Conservation (phyloP, 768 basidiomycete species). For the Coprinellus micaceus region DNA sequence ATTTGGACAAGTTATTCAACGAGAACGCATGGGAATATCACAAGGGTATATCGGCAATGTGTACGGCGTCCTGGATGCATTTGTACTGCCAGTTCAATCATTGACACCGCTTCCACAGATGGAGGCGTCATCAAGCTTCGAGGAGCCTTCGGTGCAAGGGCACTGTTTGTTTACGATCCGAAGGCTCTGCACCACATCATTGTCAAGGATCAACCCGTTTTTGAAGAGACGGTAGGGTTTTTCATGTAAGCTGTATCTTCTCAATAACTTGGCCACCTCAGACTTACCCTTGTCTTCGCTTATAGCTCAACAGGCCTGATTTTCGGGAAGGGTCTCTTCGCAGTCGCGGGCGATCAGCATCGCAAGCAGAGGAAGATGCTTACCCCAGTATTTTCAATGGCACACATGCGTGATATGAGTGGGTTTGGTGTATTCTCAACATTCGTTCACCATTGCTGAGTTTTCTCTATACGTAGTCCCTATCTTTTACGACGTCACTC, state of each 20-base stretch:
- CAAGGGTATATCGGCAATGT: conserved; percentile 27
- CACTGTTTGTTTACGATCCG: conserved; percentile 43
- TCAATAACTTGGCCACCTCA: too few species aligned
- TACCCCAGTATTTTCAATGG: conserved; percentile 32
- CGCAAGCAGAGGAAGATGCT: conserved; percentile 35
- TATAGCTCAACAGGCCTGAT: conserved; percentile 17
- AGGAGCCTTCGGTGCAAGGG: too few species aligned
- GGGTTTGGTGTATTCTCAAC: background rate
- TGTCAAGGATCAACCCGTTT: conserved; percentile 45
- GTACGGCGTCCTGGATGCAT: conserved; percentile 21
- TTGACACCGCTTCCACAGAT: too few species aligned
- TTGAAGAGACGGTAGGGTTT: too few species aligned
- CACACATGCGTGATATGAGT: conserved; percentile 26
- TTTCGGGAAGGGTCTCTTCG: conserved; percentile 19
- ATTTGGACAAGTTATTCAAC: conserved; percentile 31
- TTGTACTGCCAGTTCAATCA: too few species aligned
- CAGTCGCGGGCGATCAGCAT: conserved; percentile 35
- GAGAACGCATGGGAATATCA: conserved; percentile 36
- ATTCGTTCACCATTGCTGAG: background rate
- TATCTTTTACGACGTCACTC: conserved; percentile 31
- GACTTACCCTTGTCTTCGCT: too few species aligned
- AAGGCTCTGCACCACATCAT: conserved; percentile 43
- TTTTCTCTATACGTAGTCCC: conserved; percentile 23
- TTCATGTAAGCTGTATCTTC: too few species aligned
- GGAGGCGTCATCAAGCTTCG: too few species aligned